Evolutionary conservation across 2,329 filamentous ascomycete genomes (phyloP).

Genomic region (Neurospora sp.): DNA sequence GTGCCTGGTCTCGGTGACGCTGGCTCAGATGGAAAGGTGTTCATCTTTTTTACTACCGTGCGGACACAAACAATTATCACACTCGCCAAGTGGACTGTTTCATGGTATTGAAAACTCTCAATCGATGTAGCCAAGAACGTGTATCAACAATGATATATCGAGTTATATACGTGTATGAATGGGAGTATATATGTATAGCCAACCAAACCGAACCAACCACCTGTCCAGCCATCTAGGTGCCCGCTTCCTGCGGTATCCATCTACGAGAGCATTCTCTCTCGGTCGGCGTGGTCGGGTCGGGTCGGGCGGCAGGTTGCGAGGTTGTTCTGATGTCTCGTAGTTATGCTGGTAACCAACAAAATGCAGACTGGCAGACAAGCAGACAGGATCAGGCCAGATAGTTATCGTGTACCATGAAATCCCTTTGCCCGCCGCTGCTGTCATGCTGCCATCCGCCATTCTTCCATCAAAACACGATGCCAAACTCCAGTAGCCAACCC

Average conservation of each 20-base stretch:
- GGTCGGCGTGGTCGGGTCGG: too few species aligned
- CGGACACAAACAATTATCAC: not conserved
- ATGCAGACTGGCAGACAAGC: not conserved
- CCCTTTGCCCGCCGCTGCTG: not conserved
- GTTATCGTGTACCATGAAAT: not conserved
- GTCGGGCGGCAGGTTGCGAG: too few species aligned
- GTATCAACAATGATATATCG: not conserved
- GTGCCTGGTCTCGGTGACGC: not conserved
- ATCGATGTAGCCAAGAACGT: not conserved
- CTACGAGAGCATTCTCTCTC: not conserved
- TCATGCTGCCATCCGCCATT: not conserved
- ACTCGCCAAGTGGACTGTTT: not conserved
- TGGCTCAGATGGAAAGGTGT: not conserved
- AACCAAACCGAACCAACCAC: not conserved
- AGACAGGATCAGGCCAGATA: not conserved
- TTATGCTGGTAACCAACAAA: not conserved
- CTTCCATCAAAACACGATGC: not conserved
- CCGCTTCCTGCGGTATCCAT: not conserved
- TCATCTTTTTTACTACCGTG: too few species aligned
- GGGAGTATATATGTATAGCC: not conserved
- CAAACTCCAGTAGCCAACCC: not conserved
- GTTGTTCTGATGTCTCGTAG: not conserved
- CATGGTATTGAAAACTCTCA: not conserved
- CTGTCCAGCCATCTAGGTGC: not conserved
- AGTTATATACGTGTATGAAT: not conserved